Conservation (phyloP, 2,329 filamentous ascomycete genomes). For the Boeremia lycopersici region DNA sequence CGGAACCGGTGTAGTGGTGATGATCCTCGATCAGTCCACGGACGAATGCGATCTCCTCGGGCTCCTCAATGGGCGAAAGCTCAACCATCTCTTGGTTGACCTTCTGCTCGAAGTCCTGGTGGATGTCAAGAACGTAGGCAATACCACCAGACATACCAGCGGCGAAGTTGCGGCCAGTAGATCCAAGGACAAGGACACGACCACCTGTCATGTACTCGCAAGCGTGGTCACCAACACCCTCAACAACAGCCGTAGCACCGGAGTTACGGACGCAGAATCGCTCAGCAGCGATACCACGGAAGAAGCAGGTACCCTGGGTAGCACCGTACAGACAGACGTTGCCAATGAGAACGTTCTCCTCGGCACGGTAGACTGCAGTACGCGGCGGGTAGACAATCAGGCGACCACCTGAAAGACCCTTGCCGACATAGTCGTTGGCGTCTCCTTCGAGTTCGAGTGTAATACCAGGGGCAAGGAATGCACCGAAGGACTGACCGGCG, state of each 20-base stretch:
- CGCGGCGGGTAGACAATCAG: slow-evolving; percentile 93
- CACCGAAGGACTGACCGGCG: slow-evolving; percentile 94
- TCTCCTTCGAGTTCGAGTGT: slow-evolving; percentile 96
- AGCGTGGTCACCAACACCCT: slow-evolving; percentile 93
- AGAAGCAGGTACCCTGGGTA: slow-evolving; percentile 89
- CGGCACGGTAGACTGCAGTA: slow-evolving; percentile 88
- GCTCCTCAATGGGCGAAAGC: slow-evolving; percentile 80
- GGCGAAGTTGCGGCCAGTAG: slow-evolving; percentile 94
- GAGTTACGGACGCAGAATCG: slow-evolving; percentile 97
- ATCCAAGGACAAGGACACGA: slow-evolving; percentile 83
- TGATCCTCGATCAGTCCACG: slow-evolving; percentile 94
- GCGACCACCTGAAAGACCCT: slow-evolving; percentile 90
- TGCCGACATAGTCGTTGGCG: slow-evolving; percentile 95
- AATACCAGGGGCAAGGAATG: slow-evolving; percentile 89
- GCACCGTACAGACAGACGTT: slow-evolving; percentile 96
- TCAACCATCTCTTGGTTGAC: slow-evolving; percentile 99
- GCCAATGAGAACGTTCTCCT: slow-evolving; percentile 92
- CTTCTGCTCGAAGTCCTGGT: slow-evolving; percentile 88
- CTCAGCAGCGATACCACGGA: slow-evolving; percentile 95
- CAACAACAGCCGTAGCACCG: slow-evolving; percentile 92
- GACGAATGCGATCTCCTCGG: slow-evolving; percentile 85
- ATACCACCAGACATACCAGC: slow-evolving; percentile 99
- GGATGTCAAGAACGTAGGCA: slow-evolving; percentile 88
- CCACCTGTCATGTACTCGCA: slow-evolving; percentile 99
- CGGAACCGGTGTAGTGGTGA: slow-evolving; percentile 96